A percentile compares a stretch with the other conserved stretches of the same genome.
phyloP scores from a whole-genome alignment of 202 grass and related monocot species.

The Zoysia matrella region DNA sequence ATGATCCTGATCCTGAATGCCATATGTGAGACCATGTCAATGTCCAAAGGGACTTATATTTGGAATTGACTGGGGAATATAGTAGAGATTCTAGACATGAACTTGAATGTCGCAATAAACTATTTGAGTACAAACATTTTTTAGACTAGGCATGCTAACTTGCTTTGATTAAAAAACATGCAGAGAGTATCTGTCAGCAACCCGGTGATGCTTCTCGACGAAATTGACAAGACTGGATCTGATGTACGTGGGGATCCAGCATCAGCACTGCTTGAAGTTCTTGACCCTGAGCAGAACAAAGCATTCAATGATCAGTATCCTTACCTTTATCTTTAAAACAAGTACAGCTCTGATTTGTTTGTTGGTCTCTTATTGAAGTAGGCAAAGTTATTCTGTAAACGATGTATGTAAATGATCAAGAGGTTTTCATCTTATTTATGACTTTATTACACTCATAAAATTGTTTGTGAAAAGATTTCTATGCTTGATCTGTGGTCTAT shows the following conservation, averaged over 20 bases:
- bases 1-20: too few relatives aligned
- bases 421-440: conserved; percentile 22
- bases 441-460: not conserved
- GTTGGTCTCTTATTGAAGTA: conserved; percentile 16
- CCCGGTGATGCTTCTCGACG: conserved; percentile 98
- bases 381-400: not conserved
- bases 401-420: not conserved
- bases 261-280: conserved; percentile 98
- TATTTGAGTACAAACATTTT: conserved; percentile 10
- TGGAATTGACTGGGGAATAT: not conserved
- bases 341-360: conserved; percentile 30
- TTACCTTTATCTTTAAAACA: conserved; percentile 43
- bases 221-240: conserved; percentile 99
- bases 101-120: not conserved
- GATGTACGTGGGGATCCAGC: conserved; percentile 97
- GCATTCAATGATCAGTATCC: conserved; percentile 99
- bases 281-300: conserved; percentile 95
- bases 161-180: conserved; percentile 31
- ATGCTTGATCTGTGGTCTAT: conserved; percentile 24
- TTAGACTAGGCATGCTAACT: conserved; percentile 25
- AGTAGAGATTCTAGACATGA: conserved; percentile 3
- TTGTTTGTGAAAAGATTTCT: conserved; percentile 19
- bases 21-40: not conserved
- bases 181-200: conserved; percentile 97
- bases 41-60: not conserved